Percentiles rank a stretch among this genome's conserved stretches.
Conservation (phyloP, 177 flowering plant species). For the Telopea speciosissima region DNA sequence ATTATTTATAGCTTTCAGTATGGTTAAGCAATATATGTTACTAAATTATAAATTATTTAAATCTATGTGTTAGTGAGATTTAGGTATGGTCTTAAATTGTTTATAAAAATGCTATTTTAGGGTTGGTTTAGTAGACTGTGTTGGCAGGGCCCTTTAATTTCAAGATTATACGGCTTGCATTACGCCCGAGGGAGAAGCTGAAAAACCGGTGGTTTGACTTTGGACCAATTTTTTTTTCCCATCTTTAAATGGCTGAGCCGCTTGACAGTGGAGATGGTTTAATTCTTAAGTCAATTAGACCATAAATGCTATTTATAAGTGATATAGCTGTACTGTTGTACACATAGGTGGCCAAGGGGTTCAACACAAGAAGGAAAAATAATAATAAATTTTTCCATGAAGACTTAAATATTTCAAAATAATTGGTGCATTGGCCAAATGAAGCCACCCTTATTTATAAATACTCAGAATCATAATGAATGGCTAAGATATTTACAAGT, state of each 20-base stretch:
- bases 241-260: too few species aligned
- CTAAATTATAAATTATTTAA: background rate
- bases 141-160: background rate
- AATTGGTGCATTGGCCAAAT: too few species aligned
- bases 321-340: background rate
- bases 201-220: conserved; percentile 7
- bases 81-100: background rate
- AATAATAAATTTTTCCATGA: too few species aligned
- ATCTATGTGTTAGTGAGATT: background rate
- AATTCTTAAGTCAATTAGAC: background rate
- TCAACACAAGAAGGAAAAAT: too few species aligned
- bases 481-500: too few species aligned
- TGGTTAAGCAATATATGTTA: background rate
- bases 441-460: too few species aligned
- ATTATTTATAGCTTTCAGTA: background rate
- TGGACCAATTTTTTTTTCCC: too few species aligned
- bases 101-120: background rate
- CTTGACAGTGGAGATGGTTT: too few species aligned
- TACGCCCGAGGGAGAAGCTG: conserved; percentile 7
- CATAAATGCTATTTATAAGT: background rate
- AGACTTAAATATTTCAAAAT: too few species aligned
- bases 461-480: too few species aligned
- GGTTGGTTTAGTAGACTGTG: conserved; percentile 10
- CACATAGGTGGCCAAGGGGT: too few species aligned
- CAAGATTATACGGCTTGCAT: conserved; percentile 7